These are phyloP conservation scores for Boletellus deceptivus DNA, from an alignment of 1,284 basidiomycete genomes.

Conservation along the genomic window DNA sequence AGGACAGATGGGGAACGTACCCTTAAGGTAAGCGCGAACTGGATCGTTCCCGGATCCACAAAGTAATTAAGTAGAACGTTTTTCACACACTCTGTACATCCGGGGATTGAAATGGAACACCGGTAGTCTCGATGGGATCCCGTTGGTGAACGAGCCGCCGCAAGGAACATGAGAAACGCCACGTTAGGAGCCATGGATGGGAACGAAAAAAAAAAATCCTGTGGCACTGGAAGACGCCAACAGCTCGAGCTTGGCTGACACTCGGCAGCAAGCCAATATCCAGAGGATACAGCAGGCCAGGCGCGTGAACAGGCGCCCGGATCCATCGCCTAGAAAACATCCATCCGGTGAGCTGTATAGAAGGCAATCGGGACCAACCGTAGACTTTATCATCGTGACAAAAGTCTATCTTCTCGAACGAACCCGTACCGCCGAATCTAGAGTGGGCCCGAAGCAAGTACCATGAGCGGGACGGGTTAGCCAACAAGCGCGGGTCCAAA, in stretches of 20 bases:
- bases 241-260: no score
- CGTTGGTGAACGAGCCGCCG: not conserved
- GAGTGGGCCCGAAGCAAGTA: no score
- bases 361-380: no score
- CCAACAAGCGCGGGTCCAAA: no score
- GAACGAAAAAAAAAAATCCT: slow-evolving; percentile 9
- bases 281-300: slow-evolving; percentile 8
- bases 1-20: not conserved
- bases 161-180: not conserved
- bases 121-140: not conserved
- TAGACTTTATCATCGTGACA: no score
- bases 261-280: not conserved
- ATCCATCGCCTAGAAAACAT: no score
- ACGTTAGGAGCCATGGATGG: not conserved
- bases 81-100: no score
- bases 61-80: slow-evolving; percentile 2
- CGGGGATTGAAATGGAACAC: not conserved
- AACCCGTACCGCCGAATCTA: no score
- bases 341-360: no score
- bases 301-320: no score
- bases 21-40: not conserved
- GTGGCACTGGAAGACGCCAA: slow-evolving; percentile 8
- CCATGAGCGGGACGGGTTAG: no score
- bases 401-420: no score
- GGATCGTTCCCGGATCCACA: not conserved